Conservation (phyloP, 2,329 filamentous ascomycete species). For the Metarhizium robertsii region DNA sequence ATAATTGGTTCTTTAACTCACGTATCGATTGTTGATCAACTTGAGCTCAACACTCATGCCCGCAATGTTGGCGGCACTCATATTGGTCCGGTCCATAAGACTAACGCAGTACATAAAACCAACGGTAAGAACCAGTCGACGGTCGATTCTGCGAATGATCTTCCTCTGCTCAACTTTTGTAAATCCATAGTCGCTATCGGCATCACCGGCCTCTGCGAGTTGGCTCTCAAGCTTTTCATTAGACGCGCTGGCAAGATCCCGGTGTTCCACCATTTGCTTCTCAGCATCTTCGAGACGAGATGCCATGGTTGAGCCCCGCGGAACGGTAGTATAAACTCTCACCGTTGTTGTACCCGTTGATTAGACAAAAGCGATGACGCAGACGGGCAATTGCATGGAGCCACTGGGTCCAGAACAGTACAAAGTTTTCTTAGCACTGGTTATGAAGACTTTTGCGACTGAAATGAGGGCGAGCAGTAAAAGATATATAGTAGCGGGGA, state of each 20-base stretch:
- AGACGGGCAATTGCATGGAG: not conserved
- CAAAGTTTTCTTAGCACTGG: not conserved
- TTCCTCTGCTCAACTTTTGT: constrained; percentile 52
- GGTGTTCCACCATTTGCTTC: constrained; percentile 14
- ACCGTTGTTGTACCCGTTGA: not conserved
- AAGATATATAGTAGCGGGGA: not conserved
- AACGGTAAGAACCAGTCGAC: constrained; percentile 50
- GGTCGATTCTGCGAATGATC: constrained; percentile 63
- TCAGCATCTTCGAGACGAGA: constrained; percentile 12
- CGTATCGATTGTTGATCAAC: constrained; percentile 36
- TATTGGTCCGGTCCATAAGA: constrained; percentile 71
- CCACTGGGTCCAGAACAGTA: not conserved
- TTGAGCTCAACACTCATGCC: constrained; percentile 43
- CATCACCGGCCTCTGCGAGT: constrained; percentile 36
- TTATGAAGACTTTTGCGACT: not conserved
- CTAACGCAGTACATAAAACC: constrained; percentile 65
- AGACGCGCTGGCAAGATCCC: constrained; percentile 14
- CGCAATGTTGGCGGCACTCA: constrained; percentile 64
- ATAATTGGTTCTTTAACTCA: constrained; percentile 14
- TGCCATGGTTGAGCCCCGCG: constrained; percentile 13
- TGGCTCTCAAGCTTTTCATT: constrained; percentile 15
- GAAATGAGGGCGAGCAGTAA: not conserved
- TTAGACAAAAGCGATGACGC: not conserved
- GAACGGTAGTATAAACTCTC: too few species aligned
- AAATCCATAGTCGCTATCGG: constrained; percentile 36